Evolutionary conservation across 331 rosid genomes (phyloP), one percentile per base, ranked within the genome.

Genomic region (Saraca asoca): DNA sequence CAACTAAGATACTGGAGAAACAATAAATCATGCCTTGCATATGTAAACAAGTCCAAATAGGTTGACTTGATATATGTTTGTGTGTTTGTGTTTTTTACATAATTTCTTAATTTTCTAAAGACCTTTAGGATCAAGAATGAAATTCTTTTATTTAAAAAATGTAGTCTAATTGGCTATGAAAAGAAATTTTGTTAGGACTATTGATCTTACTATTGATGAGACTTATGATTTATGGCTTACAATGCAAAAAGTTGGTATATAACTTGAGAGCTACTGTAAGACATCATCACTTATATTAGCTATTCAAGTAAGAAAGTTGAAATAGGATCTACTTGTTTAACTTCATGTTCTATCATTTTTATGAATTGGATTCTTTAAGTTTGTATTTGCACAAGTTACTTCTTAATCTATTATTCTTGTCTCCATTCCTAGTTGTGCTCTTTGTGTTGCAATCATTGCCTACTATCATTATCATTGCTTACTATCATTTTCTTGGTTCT

Each of bases 141-240:
- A 5, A 61, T 60, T 72, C 20, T 58, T 66, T 49, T 64, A 10
- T 51, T 56, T n/a, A n/a, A n/a, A n/a, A n/a, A n/a, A n/a, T n/a
- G n/a, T n/a, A n/a, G n/a, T n/a, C n/a, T n/a, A n/a, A n/a, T 63
- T 52, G 5, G 18, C 1, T 17, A 51, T 41, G 61, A 43, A 45
- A 66, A 49, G 71, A 72, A 33, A 29, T 37, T 18, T 9, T 31
- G 24, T 14, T 12, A 2, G 5, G n/a, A n/a, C n/a, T 61, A n/a
- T n/a, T n/a, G 98, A 93, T 83, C 95, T 93, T 76, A 78, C 94
- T 56, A 77, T 66, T 46, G 91, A 90, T 11, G 96, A 93, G 84
- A 87, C 92, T 66, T 77, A 75, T 73, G 96, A 93, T 79, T 71
- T 93, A 37, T 93, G 98, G 98, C 78, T 90, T 51, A 73, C 95